Percentiles rank a stretch among this genome's conserved stretches.
Conservation (phyloP, 2,329 filamentous ascomycete species). For the Aspergillus neoniger region DNA sequence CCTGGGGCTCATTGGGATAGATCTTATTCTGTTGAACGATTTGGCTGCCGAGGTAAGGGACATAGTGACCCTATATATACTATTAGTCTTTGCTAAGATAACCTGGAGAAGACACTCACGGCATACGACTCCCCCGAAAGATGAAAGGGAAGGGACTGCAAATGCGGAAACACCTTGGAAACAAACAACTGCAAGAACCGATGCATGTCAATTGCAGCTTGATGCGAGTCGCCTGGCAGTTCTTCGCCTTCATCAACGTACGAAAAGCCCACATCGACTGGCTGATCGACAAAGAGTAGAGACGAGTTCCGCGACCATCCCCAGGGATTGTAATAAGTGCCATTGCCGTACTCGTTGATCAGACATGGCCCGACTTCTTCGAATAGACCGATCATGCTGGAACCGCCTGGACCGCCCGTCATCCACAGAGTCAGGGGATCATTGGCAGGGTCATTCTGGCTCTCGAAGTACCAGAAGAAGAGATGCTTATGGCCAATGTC, state of each 20-base stretch:
- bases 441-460: slow-evolving; percentile 23
- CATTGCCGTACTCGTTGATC: slow-evolving; percentile 23
- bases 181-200: slow-evolving; percentile 53
- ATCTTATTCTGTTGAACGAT: slow-evolving; percentile 49
- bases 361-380: slow-evolving; percentile 22
- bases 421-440: slow-evolving; percentile 28
- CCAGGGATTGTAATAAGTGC: slow-evolving; percentile 25
- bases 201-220: slow-evolving; percentile 52
- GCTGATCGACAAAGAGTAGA: slow-evolving; percentile 32
- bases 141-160: slow-evolving; percentile 43
- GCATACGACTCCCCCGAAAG: slow-evolving; percentile 55
- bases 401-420: slow-evolving; percentile 25
- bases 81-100: slow-evolving; percentile 2
- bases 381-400: slow-evolving; percentile 23
- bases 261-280: slow-evolving; percentile 29
- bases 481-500: slow-evolving; percentile 24
- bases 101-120: slow-evolving; percentile 22
- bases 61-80: slow-evolving; percentile 47
- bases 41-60: slow-evolving; percentile 48
- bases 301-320: slow-evolving; percentile 28
- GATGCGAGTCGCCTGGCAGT: slow-evolving; percentile 36
- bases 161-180: slow-evolving; percentile 48
- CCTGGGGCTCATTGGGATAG: slow-evolving; percentile 40
- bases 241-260: slow-evolving; percentile 24
- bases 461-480: slow-evolving; percentile 29